Percentiles rank a stretch among this genome's conserved stretches.
phyloP scores from a whole-genome alignment of 73 alveolate genomes.

The Tetrahymena borealis region DNA sequence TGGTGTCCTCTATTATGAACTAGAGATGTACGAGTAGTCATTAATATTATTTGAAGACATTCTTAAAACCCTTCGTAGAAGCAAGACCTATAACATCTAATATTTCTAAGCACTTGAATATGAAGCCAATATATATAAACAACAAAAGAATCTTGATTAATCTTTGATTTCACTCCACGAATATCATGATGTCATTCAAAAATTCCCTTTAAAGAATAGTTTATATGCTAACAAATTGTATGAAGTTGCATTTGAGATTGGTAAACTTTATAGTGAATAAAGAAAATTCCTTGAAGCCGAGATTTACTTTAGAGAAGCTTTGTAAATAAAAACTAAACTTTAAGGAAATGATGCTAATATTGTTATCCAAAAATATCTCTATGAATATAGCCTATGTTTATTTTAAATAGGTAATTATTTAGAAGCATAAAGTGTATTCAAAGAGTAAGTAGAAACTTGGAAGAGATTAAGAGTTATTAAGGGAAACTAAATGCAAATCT shows the following conservation, averaged over 20 bases:
- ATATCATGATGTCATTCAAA: background rate
- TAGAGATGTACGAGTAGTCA: background rate
- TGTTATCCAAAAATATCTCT: background rate
- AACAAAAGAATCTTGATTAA: background rate
- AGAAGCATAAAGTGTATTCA: background rate
- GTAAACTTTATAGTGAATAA: background rate
- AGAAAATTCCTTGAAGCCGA: background rate
- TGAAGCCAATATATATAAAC: background rate
- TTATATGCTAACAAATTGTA: background rate
- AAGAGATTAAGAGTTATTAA: background rate
- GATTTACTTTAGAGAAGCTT: background rate
- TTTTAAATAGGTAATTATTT: background rate
- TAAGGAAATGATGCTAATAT: background rate
- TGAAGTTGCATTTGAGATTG: background rate
- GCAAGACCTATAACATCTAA: background rate
- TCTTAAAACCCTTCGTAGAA: background rate
- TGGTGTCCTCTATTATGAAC: background rate
- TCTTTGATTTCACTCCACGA: background rate
- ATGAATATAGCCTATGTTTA: background rate
- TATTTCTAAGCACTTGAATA: background rate
- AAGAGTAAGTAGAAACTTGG: background rate
- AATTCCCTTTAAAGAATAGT: background rate
- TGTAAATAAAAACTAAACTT: background rate
- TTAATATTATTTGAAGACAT: background rate
- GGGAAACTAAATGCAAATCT: background rate